Base-by-base conservation (phyloP, 352 stramenopile species). In the Pythium apleroticum region DNA sequence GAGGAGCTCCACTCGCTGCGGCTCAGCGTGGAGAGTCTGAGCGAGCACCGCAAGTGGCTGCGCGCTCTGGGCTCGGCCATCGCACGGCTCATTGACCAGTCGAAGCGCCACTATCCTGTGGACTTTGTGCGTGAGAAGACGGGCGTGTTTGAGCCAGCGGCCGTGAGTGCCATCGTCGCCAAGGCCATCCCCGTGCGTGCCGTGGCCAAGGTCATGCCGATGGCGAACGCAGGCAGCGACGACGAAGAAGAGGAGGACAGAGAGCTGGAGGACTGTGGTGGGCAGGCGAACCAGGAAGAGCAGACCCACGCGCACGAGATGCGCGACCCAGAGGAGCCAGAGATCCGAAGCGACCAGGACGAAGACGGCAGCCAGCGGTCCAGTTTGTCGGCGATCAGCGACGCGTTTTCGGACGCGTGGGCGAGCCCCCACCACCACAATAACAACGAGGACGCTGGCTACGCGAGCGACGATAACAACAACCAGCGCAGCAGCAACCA, bases 11-110 rank as follows among this genome's bases (percentile, higher is more conserved):
- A 77, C 14, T 72, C 76, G 28, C 56, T 92, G 1, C 69, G 81
- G 12, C 60, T 92, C 3, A 72, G 68, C 11, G 76, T 76, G 6
- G 48, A 46, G 0, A 71, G 88, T 20, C 60, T 73, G 17, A 33
- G 45, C 17, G 70, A 65, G 11, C 74, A 83, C 27, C 60, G 76
- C 54, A 71, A 67, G 27, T 92, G 84, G 84, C 57, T 92, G 25
- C 60, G 73, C 14, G 75, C 57, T 5, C 41, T 92, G 1, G 72
- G 75, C 4, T 69, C 73, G 19, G 84, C 81, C 46, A 88, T 90
- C 49, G 70, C 62, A 4, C 71, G 66, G 46, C 60, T 87, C 3
- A 73, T 80, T 15, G 53, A 80, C 22, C 75, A 86, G 58, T 33
- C 65, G 11, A 70, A 76, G 39, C 63, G 61, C 41, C 68, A 74